Evolutionary conservation across 495 filamentous ascomycete genomes (phyloP).

Genomic region (Podospora didyma): DNA sequence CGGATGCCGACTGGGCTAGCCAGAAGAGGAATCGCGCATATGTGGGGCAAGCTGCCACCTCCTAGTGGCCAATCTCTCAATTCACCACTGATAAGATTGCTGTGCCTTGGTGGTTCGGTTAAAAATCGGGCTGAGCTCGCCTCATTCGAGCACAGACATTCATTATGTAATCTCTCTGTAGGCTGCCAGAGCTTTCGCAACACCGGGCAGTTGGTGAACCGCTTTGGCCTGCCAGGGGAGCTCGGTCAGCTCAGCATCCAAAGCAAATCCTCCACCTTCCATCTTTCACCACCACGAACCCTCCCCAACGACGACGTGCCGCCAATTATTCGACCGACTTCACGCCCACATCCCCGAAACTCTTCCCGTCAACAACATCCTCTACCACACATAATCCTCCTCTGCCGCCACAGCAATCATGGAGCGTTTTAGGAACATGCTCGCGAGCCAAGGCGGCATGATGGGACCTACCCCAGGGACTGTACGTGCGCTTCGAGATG

Average conservation of each 20-base stretch:
- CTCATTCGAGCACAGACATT: slow-evolving; percentile 2
- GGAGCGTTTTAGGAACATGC: slow-evolving; percentile 84
- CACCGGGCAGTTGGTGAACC: slow-evolving; percentile 4
- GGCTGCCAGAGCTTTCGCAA: slow-evolving; percentile 39
- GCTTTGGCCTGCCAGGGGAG: slow-evolving; percentile 7
- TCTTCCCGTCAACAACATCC: not conserved
- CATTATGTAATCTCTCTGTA: slow-evolving; percentile 25
- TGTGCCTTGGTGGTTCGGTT: not conserved
- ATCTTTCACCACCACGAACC: not conserved
- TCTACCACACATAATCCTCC: not conserved
- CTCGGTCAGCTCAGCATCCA: slow-evolving; percentile 1
- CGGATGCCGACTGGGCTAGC: no score
- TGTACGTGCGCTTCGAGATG: slow-evolving; percentile 51
- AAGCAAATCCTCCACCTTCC: not conserved
- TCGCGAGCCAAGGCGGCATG: slow-evolving; percentile 75
- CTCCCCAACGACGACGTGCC: slow-evolving; percentile 2
- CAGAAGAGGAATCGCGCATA: no score
- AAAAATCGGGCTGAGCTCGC: not conserved
- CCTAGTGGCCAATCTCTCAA: no score
- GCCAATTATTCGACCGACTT: not conserved
- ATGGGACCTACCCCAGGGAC: slow-evolving; percentile 68
- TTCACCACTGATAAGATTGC: no score
- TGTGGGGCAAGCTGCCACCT: no score
- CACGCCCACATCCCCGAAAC: not conserved
- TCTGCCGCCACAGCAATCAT: slow-evolving; percentile 40